Evolutionary conservation across 2,329 filamentous ascomycete species (phyloP), one percentile per base, ranked within the genome.

Genomic region (Neobulgaria alba): DNA sequence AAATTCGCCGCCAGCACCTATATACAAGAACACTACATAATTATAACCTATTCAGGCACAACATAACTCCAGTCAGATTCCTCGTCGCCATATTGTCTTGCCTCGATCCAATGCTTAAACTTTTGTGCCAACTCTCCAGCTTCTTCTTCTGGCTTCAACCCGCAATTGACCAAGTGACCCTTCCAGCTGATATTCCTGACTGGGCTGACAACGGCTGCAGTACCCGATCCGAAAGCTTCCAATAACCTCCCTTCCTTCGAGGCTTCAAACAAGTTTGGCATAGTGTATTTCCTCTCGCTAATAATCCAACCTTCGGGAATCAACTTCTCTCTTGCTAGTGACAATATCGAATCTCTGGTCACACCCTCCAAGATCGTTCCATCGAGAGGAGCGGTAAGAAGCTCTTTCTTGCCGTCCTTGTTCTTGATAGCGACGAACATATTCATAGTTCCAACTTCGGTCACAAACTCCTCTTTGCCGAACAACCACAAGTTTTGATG

Each of bases 401-500:
- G 76, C 69, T 95, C 89, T 59, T 89, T 90, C 67, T 89, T 76
- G 5, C 90, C 92, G 63, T 85, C 73, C 72, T 85, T 85, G 69
- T 93, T 79, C 67, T 79, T 79, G 55, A 96, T 67, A 31, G 84
- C 89, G 21, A 83, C 82, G 58, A 96, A 98, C 62, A 98, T 79
- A 67, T 98, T 98, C 92, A 98, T 98, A 43, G 92, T 96, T 57
- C 92, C 92, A 42, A 95, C 92, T 66, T 98, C 92, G 34, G 92
- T 98, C 43, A 96, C 82, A 58, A 82, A 95, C 63, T 96, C 87
- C 64, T 96, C 87, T 59, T 93, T 82, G 32, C 89, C 89, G 60
- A 96, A 98, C 21, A 98, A 70, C 92, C 92, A 98, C 39, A 98
- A 73, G 66, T 96, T 98, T 71, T 98, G 92, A 67, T 96, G 90